Conservation (phyloP, 2,329 filamentous ascomycete genomes). For the Pestalotiopsis fici region DNA sequence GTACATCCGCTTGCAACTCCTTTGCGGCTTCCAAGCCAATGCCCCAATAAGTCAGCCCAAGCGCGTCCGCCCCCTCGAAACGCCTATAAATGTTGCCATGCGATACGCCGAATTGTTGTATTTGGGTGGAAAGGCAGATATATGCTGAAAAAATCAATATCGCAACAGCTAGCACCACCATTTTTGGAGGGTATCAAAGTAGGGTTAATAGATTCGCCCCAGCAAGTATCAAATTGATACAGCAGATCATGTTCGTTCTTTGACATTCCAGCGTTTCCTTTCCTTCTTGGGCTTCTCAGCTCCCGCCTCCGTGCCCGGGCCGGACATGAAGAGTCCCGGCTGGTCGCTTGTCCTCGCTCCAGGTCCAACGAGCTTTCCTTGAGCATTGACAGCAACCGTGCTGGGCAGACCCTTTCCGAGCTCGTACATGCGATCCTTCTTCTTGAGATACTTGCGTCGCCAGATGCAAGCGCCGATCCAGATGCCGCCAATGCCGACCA, state of each 20-base stretch:
- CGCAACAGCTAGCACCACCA: not conserved
- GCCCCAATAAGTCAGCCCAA: not conserved
- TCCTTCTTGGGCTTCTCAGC: constrained; percentile 39
- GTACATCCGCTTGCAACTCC: not conserved
- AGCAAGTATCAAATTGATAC: not conserved
- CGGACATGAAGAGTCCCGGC: constrained; percentile 39
- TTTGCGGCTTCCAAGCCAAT: not conserved
- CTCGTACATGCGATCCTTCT: constrained; percentile 60
- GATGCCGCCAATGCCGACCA: constrained; percentile 67
- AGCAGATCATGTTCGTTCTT: constrained; percentile 38
- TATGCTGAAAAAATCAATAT: not conserved
- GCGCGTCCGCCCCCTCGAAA: not conserved
- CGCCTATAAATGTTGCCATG: not conserved
- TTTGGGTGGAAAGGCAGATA: not conserved
- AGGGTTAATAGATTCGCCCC: not conserved
- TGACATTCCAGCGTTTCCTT: constrained; percentile 50
- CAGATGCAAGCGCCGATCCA: constrained; percentile 70
- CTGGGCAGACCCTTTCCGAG: constrained; percentile 45
- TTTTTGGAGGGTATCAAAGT: not conserved
- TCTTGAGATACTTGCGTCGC: constrained; percentile 73
- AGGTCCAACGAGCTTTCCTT: constrained; percentile 28
- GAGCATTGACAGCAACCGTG: constrained; percentile 32
- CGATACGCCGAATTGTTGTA: not conserved
- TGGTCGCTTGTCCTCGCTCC: constrained; percentile 27
- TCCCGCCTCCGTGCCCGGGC: constrained; percentile 28